Evolutionary conservation across 768 basidiomycete genomes (phyloP).

Genomic region (Termitomyces heimii): DNA sequence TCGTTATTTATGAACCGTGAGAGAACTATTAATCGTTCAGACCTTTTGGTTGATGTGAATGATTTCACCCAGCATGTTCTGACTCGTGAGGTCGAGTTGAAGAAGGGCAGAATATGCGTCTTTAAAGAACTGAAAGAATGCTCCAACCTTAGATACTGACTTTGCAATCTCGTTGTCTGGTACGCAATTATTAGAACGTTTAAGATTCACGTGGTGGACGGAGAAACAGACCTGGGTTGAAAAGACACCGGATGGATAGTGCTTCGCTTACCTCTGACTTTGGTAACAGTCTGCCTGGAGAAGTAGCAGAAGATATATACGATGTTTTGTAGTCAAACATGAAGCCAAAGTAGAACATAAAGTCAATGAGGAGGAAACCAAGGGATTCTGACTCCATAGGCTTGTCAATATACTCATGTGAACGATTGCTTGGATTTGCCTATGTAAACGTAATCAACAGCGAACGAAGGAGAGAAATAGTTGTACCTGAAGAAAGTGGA

Average conservation of each 20-base stretch:
- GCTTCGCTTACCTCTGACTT: conserved; percentile 18
- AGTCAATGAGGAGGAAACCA: conserved; percentile 56
- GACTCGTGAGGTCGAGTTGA: conserved; percentile 10
- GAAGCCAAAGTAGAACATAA: conserved; percentile 60
- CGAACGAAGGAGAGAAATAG: background rate
- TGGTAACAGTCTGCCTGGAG: conserved; percentile 25
- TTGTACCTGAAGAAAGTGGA: conserved; percentile 64
- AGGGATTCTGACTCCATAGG: conserved; percentile 47
- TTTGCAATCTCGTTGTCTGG: conserved; percentile 37
- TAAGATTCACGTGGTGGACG: background rate
- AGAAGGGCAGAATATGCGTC: conserved; percentile 21
- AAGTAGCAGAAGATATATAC: conserved; percentile 30
- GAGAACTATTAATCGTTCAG: background rate
- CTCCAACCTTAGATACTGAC: conserved; percentile 23
- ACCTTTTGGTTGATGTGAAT: conserved; percentile 21
- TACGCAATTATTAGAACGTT: background rate
- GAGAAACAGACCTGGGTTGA: conserved; percentile 28
- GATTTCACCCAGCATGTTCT: conserved; percentile 20
- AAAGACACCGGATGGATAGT: conserved; percentile 36
- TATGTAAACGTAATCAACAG: conserved; percentile 15
- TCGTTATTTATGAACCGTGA: background rate
- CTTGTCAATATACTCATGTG: conserved; percentile 33
- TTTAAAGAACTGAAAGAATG: conserved; percentile 28
- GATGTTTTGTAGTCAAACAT: conserved; percentile 31
- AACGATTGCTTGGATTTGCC: conserved; percentile 57